These are phyloP conservation scores for Pseudogymnoascus sp. DNA, from an alignment of 2,329 filamentous ascomycete genomes.

Conservation along the genomic window DNA sequence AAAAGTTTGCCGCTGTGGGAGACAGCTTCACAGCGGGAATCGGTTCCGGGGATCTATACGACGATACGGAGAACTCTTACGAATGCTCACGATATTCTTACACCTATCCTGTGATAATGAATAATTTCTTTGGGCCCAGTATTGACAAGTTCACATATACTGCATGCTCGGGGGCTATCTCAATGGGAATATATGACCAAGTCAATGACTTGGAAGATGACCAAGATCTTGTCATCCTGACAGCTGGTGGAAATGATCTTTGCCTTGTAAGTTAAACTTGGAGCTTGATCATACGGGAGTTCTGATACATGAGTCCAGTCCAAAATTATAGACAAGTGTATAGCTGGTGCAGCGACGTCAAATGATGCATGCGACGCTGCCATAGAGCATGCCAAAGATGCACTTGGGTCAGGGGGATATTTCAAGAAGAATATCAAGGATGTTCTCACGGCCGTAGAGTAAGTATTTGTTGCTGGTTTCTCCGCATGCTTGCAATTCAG, in stretches of 20 bases:
- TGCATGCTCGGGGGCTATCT: slow-evolving; percentile 26
- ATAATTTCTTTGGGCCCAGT: slow-evolving; percentile 19
- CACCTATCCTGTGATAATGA: slow-evolving; percentile 26
- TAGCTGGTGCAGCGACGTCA: slow-evolving; percentile 18
- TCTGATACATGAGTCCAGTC: background rate
- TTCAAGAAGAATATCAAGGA: slow-evolving; percentile 25
- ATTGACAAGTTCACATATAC: slow-evolving; percentile 27
- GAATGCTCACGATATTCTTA: slow-evolving; percentile 27
- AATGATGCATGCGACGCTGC: slow-evolving; percentile 15
- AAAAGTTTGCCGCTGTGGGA: slow-evolving; percentile 31
- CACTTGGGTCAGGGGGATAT: slow-evolving; percentile 22
- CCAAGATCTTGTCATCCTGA: slow-evolving; percentile 32
- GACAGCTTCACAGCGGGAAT: slow-evolving; percentile 35
- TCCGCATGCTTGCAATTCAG: background rate
- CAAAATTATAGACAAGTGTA: slow-evolving; percentile 20
- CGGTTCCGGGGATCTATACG: slow-evolving; percentile 22
- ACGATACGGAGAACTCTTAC: background rate
- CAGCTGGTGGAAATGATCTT: slow-evolving; percentile 34
- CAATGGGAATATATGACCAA: slow-evolving; percentile 26
- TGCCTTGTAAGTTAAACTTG: slow-evolving; percentile 25
- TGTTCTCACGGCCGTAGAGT: slow-evolving; percentile 21
- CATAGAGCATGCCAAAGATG: slow-evolving; percentile 22
- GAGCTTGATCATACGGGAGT: background rate
- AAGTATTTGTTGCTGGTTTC: background rate
- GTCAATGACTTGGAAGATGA: slow-evolving; percentile 21